A percentile compares a stretch with the other conserved stretches of the same genome.
Evolutionary conservation across 2,329 filamentous ascomycete genomes (phyloP).

Genomic region (Aspergillus thermomutatus): DNA sequence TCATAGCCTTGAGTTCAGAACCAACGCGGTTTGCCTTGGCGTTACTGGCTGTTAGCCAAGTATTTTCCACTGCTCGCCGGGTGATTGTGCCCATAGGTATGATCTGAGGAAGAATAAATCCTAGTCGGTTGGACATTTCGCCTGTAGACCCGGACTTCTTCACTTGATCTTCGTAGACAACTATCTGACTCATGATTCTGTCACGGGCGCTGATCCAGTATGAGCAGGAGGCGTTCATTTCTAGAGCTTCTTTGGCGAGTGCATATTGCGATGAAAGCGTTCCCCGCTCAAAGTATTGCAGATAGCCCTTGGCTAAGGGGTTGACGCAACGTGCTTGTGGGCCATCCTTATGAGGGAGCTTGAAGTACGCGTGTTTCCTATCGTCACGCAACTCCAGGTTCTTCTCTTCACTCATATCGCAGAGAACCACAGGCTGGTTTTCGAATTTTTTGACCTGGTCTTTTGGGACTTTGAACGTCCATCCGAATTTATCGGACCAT

Average conservation of each 20-base stretch:
- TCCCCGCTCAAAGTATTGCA: conserved; percentile 86
- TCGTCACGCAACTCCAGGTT: conserved; percentile 66
- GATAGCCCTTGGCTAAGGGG: conserved; percentile 86
- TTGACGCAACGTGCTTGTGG: conserved; percentile 78
- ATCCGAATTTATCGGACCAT: conserved; percentile 91
- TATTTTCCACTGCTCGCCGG: conserved; percentile 90
- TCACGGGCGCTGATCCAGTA: conserved; percentile 98
- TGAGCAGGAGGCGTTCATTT: conserved; percentile 98
- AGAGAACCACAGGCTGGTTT: conserved; percentile 67
- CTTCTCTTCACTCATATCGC: conserved; percentile 74
- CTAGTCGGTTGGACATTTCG: conserved; percentile 44
- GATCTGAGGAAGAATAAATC: conserved; percentile 89
- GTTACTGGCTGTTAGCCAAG: conserved; percentile 96
- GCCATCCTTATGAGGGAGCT: conserved; percentile 94
- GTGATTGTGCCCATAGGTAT: conserved; percentile 99
- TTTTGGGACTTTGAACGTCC: conserved; percentile 78
- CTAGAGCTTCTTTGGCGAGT: conserved; percentile 89
- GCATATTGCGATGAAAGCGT: conserved; percentile 80
- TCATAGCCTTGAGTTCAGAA: conserved; percentile 95
- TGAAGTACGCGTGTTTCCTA: conserved; percentile 69
- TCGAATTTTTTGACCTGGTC: conserved; percentile 63
- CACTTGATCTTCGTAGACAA: conserved; percentile 74
- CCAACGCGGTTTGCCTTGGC: conserved; percentile 95
- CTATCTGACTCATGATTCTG: conserved; percentile 91
- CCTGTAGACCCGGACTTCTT: conserved; percentile 17